phyloP scores from a whole-genome alignment of 352 stramenopile species.

The Globisporangium heterothallicum region DNA sequence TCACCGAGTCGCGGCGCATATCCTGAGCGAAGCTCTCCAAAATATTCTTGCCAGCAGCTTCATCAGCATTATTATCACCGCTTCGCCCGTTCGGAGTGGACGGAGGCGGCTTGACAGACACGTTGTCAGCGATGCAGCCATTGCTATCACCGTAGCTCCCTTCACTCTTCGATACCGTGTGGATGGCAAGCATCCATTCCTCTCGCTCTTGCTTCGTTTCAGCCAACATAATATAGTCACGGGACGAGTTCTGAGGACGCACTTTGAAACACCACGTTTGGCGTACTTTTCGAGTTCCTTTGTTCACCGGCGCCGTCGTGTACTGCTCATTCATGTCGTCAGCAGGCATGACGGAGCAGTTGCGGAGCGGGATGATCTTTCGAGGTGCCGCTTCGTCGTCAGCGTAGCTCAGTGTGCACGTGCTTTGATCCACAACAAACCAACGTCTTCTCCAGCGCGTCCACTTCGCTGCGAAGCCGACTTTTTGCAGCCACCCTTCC shows the following conservation, averaged over 20 bases:
- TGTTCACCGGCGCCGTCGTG: constrained; percentile 83
- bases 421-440: constrained; percentile 78
- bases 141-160: constrained; percentile 35
- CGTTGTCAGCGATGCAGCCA: constrained; percentile 16
- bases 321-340: constrained; percentile 87
- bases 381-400: constrained; percentile 56
- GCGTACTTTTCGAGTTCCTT: constrained; percentile 67
- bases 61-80: constrained; percentile 48
- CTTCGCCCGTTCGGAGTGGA: background rate
- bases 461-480: constrained; percentile 63
- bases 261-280: constrained; percentile 88
- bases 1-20: constrained; percentile 49
- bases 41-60: constrained; percentile 57
- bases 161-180: constrained; percentile 66
- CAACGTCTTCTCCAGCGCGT: constrained; percentile 72
- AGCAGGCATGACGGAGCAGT: constrained; percentile 63
- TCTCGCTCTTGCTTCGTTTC: constrained; percentile 88
- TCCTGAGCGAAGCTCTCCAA: constrained; percentile 30
- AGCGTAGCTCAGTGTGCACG: constrained; percentile 74
- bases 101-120: constrained; percentile 7
- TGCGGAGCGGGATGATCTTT: constrained; percentile 68
- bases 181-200: constrained; percentile 85
- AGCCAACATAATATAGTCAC: constrained; percentile 80
- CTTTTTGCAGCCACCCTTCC: constrained; percentile 81
- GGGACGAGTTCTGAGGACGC: constrained; percentile 59